Evolutionary conservation across 23 red algal genomes (phyloP).

Genomic region (Rhodosorus marinus): DNA sequence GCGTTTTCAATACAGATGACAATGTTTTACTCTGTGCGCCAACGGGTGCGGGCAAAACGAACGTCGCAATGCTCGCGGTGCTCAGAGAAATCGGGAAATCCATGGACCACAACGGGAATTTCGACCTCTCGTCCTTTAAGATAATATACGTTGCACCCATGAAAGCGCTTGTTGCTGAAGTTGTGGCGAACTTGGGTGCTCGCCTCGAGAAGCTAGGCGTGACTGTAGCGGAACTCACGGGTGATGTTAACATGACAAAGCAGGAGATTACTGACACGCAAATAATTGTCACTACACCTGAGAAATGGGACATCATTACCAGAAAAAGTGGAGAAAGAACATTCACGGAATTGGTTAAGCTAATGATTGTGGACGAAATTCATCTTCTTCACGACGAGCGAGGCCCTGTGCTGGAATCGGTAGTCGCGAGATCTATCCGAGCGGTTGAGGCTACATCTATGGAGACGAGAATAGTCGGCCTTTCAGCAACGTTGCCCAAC

Average conservation of each 20-base stretch:
- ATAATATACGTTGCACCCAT: constrained; percentile 95
- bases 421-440: constrained; percentile 48
- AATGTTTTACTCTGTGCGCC: constrained; percentile 95
- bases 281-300: constrained; percentile 89
- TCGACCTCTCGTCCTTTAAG: constrained; percentile 8
- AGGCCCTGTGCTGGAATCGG: constrained; percentile 83
- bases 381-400: constrained; percentile 92
- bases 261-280: constrained; percentile 40
- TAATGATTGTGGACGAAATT: constrained; percentile 96
- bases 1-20: constrained; percentile 44
- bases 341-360: constrained; percentile 27
- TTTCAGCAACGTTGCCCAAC: constrained; percentile 93
- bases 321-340: constrained; percentile 46
- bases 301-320: constrained; percentile 99
- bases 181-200: constrained; percentile 59
- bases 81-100: constrained; percentile 26
- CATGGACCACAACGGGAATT: neutral
- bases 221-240: constrained; percentile 68
- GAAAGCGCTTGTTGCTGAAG: constrained; percentile 89
- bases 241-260: constrained; percentile 49
- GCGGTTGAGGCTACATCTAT: neutral
- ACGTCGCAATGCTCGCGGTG: constrained; percentile 78
- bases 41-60: constrained; percentile 95
- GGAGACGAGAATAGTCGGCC: constrained; percentile 59
- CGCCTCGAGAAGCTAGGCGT: constrained; percentile 32